Evolutionary conservation across 1,284 basidiomycete species (phyloP).

Genomic region (Meripilus lineatus): DNA sequence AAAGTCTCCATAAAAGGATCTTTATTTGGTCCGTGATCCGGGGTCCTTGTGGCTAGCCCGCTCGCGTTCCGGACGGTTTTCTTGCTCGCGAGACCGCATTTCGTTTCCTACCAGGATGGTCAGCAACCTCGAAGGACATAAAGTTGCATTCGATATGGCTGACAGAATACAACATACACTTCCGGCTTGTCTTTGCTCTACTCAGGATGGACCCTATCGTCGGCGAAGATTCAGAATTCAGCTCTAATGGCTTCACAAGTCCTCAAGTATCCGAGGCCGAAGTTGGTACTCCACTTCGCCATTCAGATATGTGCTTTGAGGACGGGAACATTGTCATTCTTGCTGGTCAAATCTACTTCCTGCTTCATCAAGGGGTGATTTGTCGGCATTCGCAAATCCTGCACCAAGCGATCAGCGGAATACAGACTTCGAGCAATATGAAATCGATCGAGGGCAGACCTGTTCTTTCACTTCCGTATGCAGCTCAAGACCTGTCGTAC

Average conservation of each 20-base stretch:
- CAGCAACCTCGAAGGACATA: too few species aligned
- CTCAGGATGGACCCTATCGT: too few species aligned
- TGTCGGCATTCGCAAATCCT: conserved; percentile 50
- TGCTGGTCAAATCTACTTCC: conserved; percentile 50
- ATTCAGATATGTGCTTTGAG: conserved; percentile 55
- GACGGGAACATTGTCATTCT: conserved; percentile 65
- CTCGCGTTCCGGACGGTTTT: too few species aligned
- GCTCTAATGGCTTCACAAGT: conserved; percentile 46
- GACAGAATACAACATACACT: too few species aligned
- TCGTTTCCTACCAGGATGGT: too few species aligned
- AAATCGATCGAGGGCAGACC: conserved; percentile 46
- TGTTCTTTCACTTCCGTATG: conserved; percentile 46
- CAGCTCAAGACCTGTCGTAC: conserved; percentile 44
- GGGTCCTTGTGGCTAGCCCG: too few species aligned
- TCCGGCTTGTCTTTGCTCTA: too few species aligned
- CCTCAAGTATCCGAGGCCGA: too few species aligned
- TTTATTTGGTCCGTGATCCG: too few species aligned
- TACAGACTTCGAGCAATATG: not conserved
- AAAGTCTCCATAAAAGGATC: too few species aligned
- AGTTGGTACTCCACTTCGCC: conserved; percentile 29
- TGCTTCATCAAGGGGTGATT: conserved; percentile 64
- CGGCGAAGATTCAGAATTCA: conserved; percentile 33
- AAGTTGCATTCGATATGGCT: too few species aligned
- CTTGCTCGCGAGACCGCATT: too few species aligned
- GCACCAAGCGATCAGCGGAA: conserved; percentile 5